Percentiles rank a stretch among this genome's conserved stretches.
phyloP scores from a whole-genome alignment of 805 yeast genomes.

The Lipomyces spencermartinsiae region DNA sequence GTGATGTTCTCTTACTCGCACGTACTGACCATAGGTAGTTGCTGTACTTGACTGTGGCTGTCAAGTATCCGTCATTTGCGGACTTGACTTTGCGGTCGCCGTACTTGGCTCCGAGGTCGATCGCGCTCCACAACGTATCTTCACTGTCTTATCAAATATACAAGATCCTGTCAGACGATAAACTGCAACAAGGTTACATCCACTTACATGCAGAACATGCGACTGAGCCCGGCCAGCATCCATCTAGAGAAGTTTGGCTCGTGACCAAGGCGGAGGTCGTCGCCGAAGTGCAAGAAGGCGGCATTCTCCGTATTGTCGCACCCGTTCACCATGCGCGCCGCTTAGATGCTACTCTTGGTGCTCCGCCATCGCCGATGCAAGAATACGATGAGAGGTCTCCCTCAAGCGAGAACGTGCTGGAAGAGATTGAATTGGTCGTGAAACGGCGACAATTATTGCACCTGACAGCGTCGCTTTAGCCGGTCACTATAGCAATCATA shows the following conservation, averaged over 20 bases:
- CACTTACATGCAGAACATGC: background rate
- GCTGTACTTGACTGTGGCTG: slow-evolving; percentile 19
- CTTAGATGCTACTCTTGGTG: background rate
- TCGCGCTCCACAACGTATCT: slow-evolving; percentile 16
- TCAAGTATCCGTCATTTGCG: slow-evolving; percentile 22
- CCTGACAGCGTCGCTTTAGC: background rate
- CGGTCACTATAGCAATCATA: background rate
- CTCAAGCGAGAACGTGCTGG: slow-evolving; percentile 11
- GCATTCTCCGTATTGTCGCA: slow-evolving; percentile 6
- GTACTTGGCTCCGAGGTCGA: slow-evolving; percentile 22
- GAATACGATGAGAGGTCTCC: background rate
- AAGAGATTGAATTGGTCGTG: slow-evolving; percentile 26
- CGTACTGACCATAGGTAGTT: slow-evolving; percentile 2
- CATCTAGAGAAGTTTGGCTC: slow-evolving; percentile 12
- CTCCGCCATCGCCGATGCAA: background rate
- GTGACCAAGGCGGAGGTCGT: slow-evolving; percentile 9
- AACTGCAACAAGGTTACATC: slow-evolving; percentile 16
- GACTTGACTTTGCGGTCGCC: slow-evolving; percentile 14
- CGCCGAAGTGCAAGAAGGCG: slow-evolving; percentile 6
- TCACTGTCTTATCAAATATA: slow-evolving; percentile 23
- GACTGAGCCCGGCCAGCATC: background rate
- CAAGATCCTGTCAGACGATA: slow-evolving; percentile 15
- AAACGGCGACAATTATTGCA: slow-evolving; percentile 19
- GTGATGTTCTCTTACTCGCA: background rate
- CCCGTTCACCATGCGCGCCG: background rate